phyloP scores from a whole-genome alignment of 305 asterid species.

The Salvia sclarea region DNA sequence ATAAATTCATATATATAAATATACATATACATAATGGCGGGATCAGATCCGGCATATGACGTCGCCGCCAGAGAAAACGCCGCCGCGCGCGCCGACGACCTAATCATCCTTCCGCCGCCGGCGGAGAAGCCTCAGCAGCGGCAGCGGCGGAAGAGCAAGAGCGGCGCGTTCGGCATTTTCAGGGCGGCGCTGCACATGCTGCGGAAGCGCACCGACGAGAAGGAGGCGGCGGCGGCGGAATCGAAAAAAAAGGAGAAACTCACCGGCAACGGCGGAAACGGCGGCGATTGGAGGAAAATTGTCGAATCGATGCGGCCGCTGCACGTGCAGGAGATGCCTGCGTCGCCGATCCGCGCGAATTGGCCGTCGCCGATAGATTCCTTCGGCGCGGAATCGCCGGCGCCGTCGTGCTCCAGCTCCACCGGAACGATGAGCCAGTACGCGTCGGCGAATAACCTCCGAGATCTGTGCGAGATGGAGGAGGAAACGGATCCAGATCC shows the following conservation, averaged over 20 bases:
- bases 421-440: slow-evolving; percentile 53
- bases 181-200: slow-evolving; percentile 46
- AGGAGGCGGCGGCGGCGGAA: slow-evolving; percentile 10
- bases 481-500: slow-evolving; percentile 58
- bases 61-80: neutral
- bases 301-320: slow-evolving; percentile 78
- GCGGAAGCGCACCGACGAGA: slow-evolving; percentile 36
- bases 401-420: slow-evolving; percentile 38
- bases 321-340: slow-evolving; percentile 52
- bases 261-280: too few species aligned
- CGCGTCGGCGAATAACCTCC: slow-evolving; percentile 69
- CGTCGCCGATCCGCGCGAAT: slow-evolving; percentile 20
- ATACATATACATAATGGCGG: slow-evolving; percentile 27
- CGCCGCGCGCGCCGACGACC: neutral
- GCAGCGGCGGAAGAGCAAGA: slow-evolving; percentile 37
- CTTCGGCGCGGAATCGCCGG: neutral
- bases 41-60: slow-evolving; percentile 27
- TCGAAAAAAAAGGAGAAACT: slow-evolving; percentile 20
- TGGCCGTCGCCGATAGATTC: slow-evolving; percentile 21
- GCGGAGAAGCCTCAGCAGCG: neutral
- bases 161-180: slow-evolving; percentile 48
- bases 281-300: slow-evolving; percentile 54
- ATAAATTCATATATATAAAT: neutral
- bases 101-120: slow-evolving; percentile 7
- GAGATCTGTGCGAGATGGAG: slow-evolving; percentile 47